Conservation (phyloP, 805 yeast genomes). For the Millerago galiae region DNA sequence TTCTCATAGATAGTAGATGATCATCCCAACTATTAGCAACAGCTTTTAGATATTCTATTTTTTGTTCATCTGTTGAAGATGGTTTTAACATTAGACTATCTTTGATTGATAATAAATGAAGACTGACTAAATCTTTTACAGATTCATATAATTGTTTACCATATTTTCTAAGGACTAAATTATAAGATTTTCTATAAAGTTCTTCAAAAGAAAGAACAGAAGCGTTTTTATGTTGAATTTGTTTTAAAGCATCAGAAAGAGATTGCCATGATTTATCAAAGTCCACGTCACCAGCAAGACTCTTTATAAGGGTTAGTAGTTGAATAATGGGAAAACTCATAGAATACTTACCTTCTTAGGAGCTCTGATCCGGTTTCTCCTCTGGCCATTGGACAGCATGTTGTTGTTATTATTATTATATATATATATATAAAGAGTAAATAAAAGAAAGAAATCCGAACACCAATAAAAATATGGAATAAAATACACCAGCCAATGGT, state of each 20-base stretch:
- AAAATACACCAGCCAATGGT: too few species aligned
- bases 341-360: slow-evolving; percentile 41
- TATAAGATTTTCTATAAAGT: slow-evolving; percentile 72
- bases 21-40: slow-evolving; percentile 53
- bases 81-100: slow-evolving; percentile 13
- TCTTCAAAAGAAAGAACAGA: slow-evolving; percentile 75
- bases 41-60: slow-evolving; percentile 29
- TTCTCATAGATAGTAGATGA: slow-evolving; percentile 64
- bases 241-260: slow-evolving; percentile 58
- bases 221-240: slow-evolving; percentile 68
- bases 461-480: background rate
- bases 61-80: slow-evolving; percentile 9
- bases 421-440: background rate
- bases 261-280: slow-evolving; percentile 64
- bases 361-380: slow-evolving; percentile 57
- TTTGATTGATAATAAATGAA: slow-evolving; percentile 34
- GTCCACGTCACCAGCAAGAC: slow-evolving; percentile 36
- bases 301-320: slow-evolving; percentile 13
- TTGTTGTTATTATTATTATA: background rate
- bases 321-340: background rate
- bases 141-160: slow-evolving; percentile 62
- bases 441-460: background rate
- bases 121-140: slow-evolving; percentile 42
- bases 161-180: slow-evolving; percentile 61
- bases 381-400: slow-evolving; percentile 26